Evolutionary conservation across 108 stramenopile genomes (phyloP).

Genomic region (Pseudonitzschia pungens): DNA sequence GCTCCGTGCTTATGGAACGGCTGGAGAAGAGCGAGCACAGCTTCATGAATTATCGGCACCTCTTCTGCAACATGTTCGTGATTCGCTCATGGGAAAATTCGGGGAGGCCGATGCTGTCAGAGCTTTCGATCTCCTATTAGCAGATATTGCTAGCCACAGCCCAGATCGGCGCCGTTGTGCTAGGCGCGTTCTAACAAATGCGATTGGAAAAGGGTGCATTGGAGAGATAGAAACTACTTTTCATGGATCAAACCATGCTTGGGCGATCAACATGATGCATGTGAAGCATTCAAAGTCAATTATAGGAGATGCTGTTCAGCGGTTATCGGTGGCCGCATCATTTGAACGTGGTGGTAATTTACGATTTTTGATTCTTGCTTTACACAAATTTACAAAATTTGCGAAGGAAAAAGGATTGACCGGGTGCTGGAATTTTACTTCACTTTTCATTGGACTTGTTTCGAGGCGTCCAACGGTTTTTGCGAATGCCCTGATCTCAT

Average conservation of each 20-base stretch:
- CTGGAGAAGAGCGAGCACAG: constrained; percentile 50
- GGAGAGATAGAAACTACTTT: constrained; percentile 16
- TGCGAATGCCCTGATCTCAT: constrained; percentile 53
- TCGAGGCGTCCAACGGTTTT: constrained; percentile 59
- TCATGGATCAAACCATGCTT: constrained; percentile 26
- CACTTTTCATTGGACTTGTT: constrained; percentile 54
- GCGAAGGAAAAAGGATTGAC: constrained; percentile 31
- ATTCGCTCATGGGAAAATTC: constrained; percentile 59
- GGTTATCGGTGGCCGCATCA: constrained; percentile 48
- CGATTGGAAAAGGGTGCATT: constrained; percentile 35
- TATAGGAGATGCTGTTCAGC: constrained; percentile 42
- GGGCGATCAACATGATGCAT: constrained; percentile 46
- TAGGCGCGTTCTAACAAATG: constrained; percentile 64
- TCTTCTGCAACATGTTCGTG: constrained; percentile 58
- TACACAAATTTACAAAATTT: constrained; percentile 43
- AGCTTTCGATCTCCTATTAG: constrained; percentile 62
- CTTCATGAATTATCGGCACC: constrained; percentile 63
- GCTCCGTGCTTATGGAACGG: constrained; percentile 61
- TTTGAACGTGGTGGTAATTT: constrained; percentile 65
- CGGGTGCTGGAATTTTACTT: constrained; percentile 38
- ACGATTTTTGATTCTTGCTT: constrained; percentile 41
- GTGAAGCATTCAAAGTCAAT: constrained; percentile 40
- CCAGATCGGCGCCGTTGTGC: constrained; percentile 68
- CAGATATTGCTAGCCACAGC: constrained; percentile 61
- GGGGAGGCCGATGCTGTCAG: constrained; percentile 52